These are phyloP conservation scores for Rhizopus sp. DNA, from an alignment of 371 early-diverging fungal species.

Conservation along the genomic window DNA sequence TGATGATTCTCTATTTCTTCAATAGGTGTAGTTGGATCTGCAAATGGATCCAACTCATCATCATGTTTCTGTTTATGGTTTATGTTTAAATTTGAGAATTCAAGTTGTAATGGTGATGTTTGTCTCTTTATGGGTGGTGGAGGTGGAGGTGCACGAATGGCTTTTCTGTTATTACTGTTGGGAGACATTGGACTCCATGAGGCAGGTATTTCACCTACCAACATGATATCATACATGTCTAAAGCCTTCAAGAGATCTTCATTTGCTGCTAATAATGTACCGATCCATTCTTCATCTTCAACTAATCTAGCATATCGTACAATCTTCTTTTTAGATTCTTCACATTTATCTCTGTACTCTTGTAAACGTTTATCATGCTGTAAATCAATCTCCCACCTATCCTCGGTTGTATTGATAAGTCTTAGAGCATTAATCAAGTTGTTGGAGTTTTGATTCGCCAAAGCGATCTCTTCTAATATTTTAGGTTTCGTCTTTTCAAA, in stretches of 20 bases:
- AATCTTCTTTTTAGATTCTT: constrained; percentile 49
- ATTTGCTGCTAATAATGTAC: constrained; percentile 49
- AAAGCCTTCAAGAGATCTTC: constrained; percentile 47
- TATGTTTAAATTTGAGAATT: constrained; percentile 12
- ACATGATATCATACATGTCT: constrained; percentile 50
- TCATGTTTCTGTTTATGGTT: constrained; percentile 5
- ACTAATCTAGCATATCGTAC: constrained; percentile 51
- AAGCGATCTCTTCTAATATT: constrained; percentile 50
- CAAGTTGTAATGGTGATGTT: constrained; percentile 12
- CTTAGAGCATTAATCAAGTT: constrained; percentile 50
- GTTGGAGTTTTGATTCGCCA: constrained; percentile 46
- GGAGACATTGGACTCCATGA: constrained; percentile 14
- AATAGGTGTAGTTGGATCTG: constrained; percentile 42
- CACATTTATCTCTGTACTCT: constrained; percentile 42
- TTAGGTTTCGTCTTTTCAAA: constrained; percentile 49
- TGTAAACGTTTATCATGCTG: constrained; percentile 45
- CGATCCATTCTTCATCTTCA: constrained; percentile 58
- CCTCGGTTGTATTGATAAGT: constrained; percentile 46
- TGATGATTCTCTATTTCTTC: constrained; percentile 11
- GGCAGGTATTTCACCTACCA: constrained; percentile 44
- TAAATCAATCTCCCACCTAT: constrained; percentile 51
- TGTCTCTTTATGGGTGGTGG: constrained; percentile 12
- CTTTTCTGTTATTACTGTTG: neutral
- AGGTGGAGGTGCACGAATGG: constrained; percentile 22
- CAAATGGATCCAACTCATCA: constrained; percentile 42